phyloP scores from a whole-genome alignment of 116 monocot genomes.

The Posidonia oceanica region DNA sequence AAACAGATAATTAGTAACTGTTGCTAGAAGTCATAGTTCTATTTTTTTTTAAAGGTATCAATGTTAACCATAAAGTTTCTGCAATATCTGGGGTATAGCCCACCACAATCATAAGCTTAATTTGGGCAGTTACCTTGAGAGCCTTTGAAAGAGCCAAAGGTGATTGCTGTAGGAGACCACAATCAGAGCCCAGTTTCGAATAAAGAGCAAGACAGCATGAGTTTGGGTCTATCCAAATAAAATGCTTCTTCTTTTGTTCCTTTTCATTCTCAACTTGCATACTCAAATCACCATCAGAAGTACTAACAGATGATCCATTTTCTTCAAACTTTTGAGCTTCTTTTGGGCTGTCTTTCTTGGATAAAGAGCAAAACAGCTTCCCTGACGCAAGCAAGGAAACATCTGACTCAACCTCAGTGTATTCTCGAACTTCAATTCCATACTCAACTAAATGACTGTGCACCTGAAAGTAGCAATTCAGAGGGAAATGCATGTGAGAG shows the following conservation, averaged over 20 bases:
- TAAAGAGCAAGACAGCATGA: conserved; percentile 72
- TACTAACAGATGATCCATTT: conserved; percentile 7
- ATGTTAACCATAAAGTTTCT: too few relatives aligned
- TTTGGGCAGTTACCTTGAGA: conserved; percentile 51
- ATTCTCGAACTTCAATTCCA: conserved; percentile 72
- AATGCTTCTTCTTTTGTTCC: conserved; percentile 15
- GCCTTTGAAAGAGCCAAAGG: conserved; percentile 92
- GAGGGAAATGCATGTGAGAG: background rate
- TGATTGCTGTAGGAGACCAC: conserved; percentile 63
- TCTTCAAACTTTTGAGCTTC: conserved; percentile 7
- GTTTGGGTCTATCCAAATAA: conserved; percentile 71
- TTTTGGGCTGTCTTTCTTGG: background rate
- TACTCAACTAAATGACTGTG: conserved; percentile 41
- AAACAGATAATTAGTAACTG: too few relatives aligned
- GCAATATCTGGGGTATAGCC: too few relatives aligned
- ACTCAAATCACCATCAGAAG: background rate
- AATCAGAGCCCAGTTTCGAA: conserved; percentile 38
- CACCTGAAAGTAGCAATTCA: background rate
- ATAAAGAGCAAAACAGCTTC: conserved; percentile 16
- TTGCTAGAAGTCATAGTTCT: too few relatives aligned
- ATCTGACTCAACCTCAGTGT: conserved; percentile 54
- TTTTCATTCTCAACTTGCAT: conserved; percentile 12
- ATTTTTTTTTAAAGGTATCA: too few relatives aligned
- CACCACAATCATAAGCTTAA: too few relatives aligned
- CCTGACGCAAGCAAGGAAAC: conserved; percentile 66